Evolutionary conservation across 495 filamentous ascomycete species (phyloP).

Genomic region (Xylaria intraflava): DNA sequence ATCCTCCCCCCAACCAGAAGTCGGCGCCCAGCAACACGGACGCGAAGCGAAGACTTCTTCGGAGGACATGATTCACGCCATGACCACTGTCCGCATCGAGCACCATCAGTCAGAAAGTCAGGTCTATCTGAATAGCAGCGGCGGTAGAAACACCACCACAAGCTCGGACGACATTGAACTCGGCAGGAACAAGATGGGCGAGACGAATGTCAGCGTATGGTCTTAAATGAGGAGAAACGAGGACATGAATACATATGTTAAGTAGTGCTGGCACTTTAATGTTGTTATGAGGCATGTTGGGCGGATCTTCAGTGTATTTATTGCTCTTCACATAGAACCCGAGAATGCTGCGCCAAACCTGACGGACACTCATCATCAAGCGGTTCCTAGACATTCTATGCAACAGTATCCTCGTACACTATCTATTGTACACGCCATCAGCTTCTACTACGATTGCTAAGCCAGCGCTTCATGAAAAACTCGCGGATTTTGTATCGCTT

Average conservation of each 20-base stretch:
- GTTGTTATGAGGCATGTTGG: too few relatives aligned
- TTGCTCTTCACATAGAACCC: too few relatives aligned
- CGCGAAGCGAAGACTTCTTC: not conserved
- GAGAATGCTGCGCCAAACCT: too few relatives aligned
- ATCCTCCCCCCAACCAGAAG: not conserved
- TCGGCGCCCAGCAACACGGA: not conserved
- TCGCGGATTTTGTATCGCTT: constrained; percentile 74
- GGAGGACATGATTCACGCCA: not conserved
- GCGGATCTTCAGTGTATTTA: too few relatives aligned
- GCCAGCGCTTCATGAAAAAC: constrained; percentile 73
- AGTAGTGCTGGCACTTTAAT: too few relatives aligned
- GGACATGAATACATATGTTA: too few relatives aligned
- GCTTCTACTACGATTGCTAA: constrained; percentile 61
- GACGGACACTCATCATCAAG: too few relatives aligned
- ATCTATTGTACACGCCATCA: not conserved
- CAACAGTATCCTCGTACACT: not conserved
- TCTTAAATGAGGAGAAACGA: too few relatives aligned
- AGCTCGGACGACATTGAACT: not conserved
- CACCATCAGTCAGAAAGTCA: not conserved
- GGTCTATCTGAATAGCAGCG: constrained; percentile 39
- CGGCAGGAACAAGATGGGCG: not conserved
- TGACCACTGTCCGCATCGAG: not conserved
- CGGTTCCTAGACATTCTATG: not conserved
- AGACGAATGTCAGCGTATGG: not conserved
- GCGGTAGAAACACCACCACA: not conserved